These are phyloP conservation scores for Botrytis byssoidea DNA, from an alignment of 2,329 filamentous ascomycete genomes.

Conservation along the genomic window DNA sequence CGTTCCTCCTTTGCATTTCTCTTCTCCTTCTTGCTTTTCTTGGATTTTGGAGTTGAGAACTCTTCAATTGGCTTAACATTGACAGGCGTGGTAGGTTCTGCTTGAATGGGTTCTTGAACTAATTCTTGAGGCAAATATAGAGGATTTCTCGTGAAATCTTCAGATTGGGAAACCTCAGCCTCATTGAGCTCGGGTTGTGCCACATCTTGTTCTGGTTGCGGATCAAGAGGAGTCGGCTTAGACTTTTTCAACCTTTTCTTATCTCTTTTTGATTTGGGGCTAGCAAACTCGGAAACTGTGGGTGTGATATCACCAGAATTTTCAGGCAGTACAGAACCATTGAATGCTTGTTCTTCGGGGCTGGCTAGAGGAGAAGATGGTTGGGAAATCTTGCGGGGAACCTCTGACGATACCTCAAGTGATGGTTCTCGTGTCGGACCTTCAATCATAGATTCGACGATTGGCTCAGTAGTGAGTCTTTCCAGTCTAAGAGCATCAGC, in stretches of 20 bases:
- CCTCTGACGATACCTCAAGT: not conserved
- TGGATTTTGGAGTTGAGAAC: constrained; percentile 20
- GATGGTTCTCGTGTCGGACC: not conserved
- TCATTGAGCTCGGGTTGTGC: constrained; percentile 2
- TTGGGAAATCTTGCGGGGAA: not conserved
- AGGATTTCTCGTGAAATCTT: not conserved
- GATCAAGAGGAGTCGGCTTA: not conserved
- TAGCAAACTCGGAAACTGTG: not conserved
- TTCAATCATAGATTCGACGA: not conserved
- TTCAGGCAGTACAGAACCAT: not conserved
- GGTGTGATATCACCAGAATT: not conserved
- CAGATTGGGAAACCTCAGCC: not conserved
- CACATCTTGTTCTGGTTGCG: constrained; percentile 3
- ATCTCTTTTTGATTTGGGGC: not conserved
- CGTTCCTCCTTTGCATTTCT: constrained; percentile 25
- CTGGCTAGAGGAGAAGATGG: not conserved
- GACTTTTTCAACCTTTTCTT: not conserved
- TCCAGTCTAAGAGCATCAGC: not conserved
- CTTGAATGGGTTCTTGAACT: constrained; percentile 16
- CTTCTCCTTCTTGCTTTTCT: constrained; percentile 31
- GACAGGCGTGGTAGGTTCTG: constrained; percentile 9
- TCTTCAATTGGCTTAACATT: constrained; percentile 11
- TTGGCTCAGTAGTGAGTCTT: not conserved
- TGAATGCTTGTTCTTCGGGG: not conserved
- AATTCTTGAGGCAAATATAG: not conserved